These are phyloP conservation scores for Borovskyia barvae DNA, from an alignment of 208 protist genomes.

Conservation along the genomic window DNA sequence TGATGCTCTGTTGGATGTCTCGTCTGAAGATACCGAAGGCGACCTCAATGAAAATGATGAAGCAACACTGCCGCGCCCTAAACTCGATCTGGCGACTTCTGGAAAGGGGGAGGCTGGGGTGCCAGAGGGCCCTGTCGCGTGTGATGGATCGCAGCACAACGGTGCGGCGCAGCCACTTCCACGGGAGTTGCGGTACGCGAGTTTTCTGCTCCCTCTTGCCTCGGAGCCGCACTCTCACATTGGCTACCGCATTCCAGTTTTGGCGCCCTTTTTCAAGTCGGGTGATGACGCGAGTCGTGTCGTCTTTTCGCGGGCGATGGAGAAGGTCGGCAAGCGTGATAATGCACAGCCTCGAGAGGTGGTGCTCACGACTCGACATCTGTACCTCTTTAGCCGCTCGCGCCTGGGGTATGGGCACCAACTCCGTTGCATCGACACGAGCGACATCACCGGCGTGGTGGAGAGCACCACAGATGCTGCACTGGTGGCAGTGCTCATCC, in stretches of 20 bases:
- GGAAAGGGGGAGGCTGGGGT: too few species aligned
- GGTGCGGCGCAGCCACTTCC: not conserved
- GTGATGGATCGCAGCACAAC: too few species aligned
- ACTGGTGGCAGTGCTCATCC: slow-evolving; percentile 48
- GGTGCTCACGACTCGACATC: slow-evolving; percentile 37
- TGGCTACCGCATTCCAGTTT: slow-evolving; percentile 25
- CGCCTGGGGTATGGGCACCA: slow-evolving; percentile 24
- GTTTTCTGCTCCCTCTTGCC: slow-evolving; percentile 29
- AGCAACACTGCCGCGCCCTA: not conserved
- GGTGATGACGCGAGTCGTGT: slow-evolving; percentile 38
- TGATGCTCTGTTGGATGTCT: slow-evolving; percentile 2
- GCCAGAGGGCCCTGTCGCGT: too few species aligned
- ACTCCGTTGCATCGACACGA: slow-evolving; percentile 39
- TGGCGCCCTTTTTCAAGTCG: slow-evolving; percentile 35
- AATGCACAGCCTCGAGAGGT: slow-evolving; percentile 48
- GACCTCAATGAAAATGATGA: slow-evolving; percentile 3
- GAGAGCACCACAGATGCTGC: slow-evolving; percentile 37
- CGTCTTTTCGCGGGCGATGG: slow-evolving; percentile 55
- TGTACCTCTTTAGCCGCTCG: slow-evolving; percentile 52
- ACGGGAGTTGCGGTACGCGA: slow-evolving; percentile 7
- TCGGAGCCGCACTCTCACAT: slow-evolving; percentile 43
- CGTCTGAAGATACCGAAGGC: slow-evolving; percentile 19
- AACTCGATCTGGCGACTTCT: too few species aligned
- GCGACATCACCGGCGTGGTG: slow-evolving; percentile 53
- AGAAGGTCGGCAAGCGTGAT: slow-evolving; percentile 57